phyloP scores from a whole-genome alignment of 2,329 filamentous ascomycete species.

The Arthrobotrys iridis region DNA sequence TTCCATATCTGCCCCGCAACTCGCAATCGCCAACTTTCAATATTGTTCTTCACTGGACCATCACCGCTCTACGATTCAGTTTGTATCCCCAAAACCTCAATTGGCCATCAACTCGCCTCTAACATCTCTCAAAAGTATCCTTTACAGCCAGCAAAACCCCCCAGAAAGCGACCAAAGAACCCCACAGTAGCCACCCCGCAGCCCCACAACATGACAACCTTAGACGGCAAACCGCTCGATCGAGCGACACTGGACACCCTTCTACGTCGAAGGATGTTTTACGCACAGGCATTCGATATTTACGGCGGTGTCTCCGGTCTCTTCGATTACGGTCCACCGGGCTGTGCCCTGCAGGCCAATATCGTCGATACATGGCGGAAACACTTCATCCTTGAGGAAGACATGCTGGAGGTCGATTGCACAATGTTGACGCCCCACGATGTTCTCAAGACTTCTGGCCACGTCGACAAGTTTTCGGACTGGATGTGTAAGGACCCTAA shows the following conservation, averaged over 20 bases:
- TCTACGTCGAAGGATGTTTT: slow-evolving; percentile 88
- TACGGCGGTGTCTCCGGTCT: slow-evolving; percentile 89
- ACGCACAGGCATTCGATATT: slow-evolving; percentile 94
- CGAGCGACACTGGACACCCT: slow-evolving; percentile 82
- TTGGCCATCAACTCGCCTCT: background rate
- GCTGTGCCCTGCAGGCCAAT: slow-evolving; percentile 85
- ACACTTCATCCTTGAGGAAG: slow-evolving; percentile 91
- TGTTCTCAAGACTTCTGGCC: slow-evolving; percentile 92
- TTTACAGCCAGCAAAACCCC: background rate
- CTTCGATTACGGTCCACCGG: slow-evolving; percentile 92
- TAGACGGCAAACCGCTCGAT: slow-evolving; percentile 90
- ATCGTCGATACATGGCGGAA: slow-evolving; percentile 90
- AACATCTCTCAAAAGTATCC: background rate
- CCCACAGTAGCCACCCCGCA: background rate
- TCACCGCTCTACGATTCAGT: slow-evolving; percentile 13
- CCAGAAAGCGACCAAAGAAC: slow-evolving; percentile 3
- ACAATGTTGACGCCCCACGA: slow-evolving; percentile 92
- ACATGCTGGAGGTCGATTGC: slow-evolving; percentile 95
- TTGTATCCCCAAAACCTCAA: background rate
- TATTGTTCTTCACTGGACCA: background rate
- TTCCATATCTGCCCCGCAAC: slow-evolving; percentile 19
- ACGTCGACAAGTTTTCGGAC: slow-evolving; percentile 97
- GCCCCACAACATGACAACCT: slow-evolving; percentile 70
- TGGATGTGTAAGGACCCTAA: slow-evolving; percentile 99
- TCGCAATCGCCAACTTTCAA: slow-evolving; percentile 9